Percentiles rank a stretch among this genome's conserved stretches.
phyloP scores from a whole-genome alignment of 1,284 basidiomycete genomes.

The Cryptococcus maquisensis region DNA sequence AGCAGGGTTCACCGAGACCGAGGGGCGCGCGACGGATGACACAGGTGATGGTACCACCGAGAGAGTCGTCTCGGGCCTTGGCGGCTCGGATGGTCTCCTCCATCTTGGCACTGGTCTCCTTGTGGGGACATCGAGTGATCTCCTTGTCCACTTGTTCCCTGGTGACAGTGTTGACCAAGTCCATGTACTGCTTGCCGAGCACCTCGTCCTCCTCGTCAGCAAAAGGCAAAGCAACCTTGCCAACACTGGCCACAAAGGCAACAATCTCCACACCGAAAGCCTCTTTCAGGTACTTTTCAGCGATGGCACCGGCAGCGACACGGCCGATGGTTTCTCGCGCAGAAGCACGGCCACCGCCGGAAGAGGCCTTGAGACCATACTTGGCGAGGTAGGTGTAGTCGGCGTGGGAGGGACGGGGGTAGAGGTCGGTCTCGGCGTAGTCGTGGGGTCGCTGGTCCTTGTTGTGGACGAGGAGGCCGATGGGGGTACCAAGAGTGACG shows the following conservation, averaged over 20 bases:
- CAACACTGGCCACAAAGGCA: slow-evolving; percentile 93
- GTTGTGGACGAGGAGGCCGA: slow-evolving; percentile 91
- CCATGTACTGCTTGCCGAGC: slow-evolving; percentile 74
- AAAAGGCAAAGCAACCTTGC: slow-evolving; percentile 73
- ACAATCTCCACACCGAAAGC: slow-evolving; percentile 92
- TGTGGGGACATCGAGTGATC: slow-evolving; percentile 85
- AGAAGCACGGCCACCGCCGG: slow-evolving; percentile 88
- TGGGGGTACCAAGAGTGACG: slow-evolving; percentile 94
- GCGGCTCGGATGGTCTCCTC: slow-evolving; percentile 89
- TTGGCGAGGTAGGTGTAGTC: slow-evolving; percentile 99
- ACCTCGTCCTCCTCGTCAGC: slow-evolving; percentile 70
- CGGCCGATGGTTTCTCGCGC: slow-evolving; percentile 97
- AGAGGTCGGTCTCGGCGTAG: slow-evolving; percentile 96
- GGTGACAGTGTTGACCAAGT: slow-evolving; percentile 74
- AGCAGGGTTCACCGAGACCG: slow-evolving; percentile 94
- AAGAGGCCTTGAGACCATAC: slow-evolving; percentile 95
- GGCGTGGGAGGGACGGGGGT: slow-evolving; percentile 94
- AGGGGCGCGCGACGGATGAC: slow-evolving; percentile 85
- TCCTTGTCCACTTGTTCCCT: slow-evolving; percentile 85
- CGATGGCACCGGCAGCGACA: slow-evolving; percentile 96
- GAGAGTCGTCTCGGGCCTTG: slow-evolving; percentile 86
- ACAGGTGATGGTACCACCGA: slow-evolving; percentile 95
- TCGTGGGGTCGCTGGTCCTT: slow-evolving; percentile 98
- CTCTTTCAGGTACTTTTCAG: slow-evolving; percentile 88
- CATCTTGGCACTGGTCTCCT: slow-evolving; percentile 83